Evolutionary conservation across 1,139 yeast species (phyloP).

Genomic region (Geotrichum bryndzae): DNA sequence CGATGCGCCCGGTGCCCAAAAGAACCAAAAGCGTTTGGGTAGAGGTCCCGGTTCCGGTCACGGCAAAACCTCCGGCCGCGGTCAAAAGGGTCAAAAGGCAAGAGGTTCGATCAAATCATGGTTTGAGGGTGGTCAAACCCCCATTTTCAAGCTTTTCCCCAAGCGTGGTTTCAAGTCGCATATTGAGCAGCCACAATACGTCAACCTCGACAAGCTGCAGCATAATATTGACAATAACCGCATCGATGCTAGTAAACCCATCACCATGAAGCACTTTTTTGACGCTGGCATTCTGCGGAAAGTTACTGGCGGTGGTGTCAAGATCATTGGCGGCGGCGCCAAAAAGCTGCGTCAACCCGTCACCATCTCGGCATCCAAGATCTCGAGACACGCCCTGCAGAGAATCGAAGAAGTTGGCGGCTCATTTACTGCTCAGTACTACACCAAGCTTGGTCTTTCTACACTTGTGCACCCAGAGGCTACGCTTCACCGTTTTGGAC

Average conservation of each 20-base stretch:
- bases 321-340: constrained; percentile 65
- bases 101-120: constrained; percentile 84
- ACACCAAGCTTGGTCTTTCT: constrained; percentile 55
- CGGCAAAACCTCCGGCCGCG: constrained; percentile 92
- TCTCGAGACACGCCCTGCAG: constrained; percentile 66
- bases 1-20: constrained; percentile 32
- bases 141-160: constrained; percentile 81
- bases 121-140: constrained; percentile 99
- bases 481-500: constrained; percentile 62
- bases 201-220: constrained; percentile 60
- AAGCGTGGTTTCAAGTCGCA: constrained; percentile 70
- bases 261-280: constrained; percentile 67
- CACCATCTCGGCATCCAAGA: constrained; percentile 74
- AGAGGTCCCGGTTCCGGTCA: constrained; percentile 92
- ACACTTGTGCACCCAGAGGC: constrained; percentile 74
- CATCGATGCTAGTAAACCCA: constrained; percentile 50
- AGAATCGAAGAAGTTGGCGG: constrained; percentile 71
- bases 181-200: constrained; percentile 31
- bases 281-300: constrained; percentile 71
- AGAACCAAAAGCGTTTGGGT: constrained; percentile 67
- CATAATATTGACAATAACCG: constrained; percentile 37
- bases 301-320: constrained; percentile 70
- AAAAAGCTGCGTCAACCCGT: constrained; percentile 48
- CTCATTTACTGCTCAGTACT: constrained; percentile 65
- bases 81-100: constrained; percentile 98